A percentile compares a stretch with the other conserved stretches of the same genome.
Conservation (phyloP, 352 stramenopile genomes). For the Thalassiosira sp. region DNA sequence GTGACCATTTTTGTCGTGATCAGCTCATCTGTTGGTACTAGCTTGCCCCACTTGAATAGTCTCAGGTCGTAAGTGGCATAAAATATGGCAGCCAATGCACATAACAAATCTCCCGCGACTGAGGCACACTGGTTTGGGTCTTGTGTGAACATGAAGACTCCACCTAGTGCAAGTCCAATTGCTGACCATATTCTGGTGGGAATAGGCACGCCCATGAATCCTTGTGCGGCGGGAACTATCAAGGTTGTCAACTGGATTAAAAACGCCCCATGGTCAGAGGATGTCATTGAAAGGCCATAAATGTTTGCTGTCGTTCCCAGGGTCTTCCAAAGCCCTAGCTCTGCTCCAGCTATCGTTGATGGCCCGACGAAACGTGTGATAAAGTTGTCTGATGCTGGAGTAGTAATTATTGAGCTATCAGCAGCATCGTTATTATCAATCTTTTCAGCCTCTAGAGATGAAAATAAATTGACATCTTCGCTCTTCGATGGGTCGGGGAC, state of each 20-base stretch:
- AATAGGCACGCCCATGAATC: constrained; percentile 64
- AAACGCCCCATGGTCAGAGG: constrained; percentile 70
- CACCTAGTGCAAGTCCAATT: constrained; percentile 62
- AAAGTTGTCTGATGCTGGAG: constrained; percentile 10
- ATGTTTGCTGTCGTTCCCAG: constrained; percentile 72
- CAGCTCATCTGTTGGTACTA: constrained; percentile 51
- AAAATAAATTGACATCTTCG: constrained; percentile 11
- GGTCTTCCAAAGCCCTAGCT: constrained; percentile 77
- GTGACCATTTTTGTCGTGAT: constrained; percentile 75
- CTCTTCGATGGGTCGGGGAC: constrained; percentile 34
- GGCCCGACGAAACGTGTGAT: constrained; percentile 8
- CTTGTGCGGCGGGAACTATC: constrained; percentile 69
- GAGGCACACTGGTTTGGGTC: constrained; percentile 40
- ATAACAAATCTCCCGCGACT: constrained; percentile 59
- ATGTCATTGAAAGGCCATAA: constrained; percentile 70
- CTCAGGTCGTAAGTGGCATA: constrained; percentile 77
- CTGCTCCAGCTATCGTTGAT: constrained; percentile 48
- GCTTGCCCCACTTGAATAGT: constrained; percentile 71
- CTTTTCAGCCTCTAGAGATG: constrained; percentile 10
- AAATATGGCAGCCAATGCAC: constrained; percentile 68
- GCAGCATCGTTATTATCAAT: constrained; percentile 7
- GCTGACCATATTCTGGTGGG: constrained; percentile 60
- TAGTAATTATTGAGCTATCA: constrained; percentile 3
- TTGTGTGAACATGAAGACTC: constrained; percentile 66
- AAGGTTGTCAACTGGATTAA: constrained; percentile 78